A percentile compares a stretch with the other conserved stretches of the same genome.
Evolutionary conservation across 2,329 filamentous ascomycete genomes (phyloP).

Genomic region (Cryphonectria nitschkei): DNA sequence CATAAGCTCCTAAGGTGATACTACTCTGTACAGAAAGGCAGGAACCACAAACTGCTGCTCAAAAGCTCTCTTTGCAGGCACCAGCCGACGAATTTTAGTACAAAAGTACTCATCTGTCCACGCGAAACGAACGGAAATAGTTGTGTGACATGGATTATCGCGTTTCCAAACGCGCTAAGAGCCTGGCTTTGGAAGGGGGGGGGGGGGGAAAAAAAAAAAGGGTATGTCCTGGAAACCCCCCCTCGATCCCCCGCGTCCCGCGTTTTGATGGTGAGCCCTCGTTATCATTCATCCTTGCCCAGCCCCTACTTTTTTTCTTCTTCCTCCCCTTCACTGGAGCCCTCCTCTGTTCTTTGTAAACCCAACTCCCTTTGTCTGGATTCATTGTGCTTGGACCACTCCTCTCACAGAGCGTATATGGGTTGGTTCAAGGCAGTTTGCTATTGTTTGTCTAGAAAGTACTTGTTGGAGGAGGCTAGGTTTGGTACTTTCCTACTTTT

Average conservation of each 20-base stretch:
- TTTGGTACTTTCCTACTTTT: background rate
- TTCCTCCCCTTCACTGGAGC: background rate
- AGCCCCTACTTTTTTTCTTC: background rate
- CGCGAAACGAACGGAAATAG: constrained; percentile 2
- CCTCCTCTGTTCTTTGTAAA: background rate
- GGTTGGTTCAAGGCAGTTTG: background rate
- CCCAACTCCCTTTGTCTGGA: background rate
- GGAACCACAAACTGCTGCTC: background rate
- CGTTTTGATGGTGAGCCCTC: background rate
- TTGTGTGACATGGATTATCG: constrained; percentile 1
- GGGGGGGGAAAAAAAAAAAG: background rate
- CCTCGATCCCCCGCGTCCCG: background rate
- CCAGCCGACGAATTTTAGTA: background rate
- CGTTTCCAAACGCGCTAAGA: constrained; percentile 18
- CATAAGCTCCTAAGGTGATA: background rate
- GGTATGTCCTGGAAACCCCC: background rate
- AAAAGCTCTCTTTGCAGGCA: background rate
- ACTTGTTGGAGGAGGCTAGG: background rate
- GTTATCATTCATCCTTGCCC: background rate
- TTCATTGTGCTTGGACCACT: background rate
- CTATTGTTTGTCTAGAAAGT: background rate
- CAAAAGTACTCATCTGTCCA: background rate
- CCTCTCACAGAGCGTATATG: background rate
- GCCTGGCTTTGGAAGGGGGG: background rate
- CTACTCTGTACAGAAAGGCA: too few species aligned